Conservation (phyloP, 257 asterid species). For the Asclepias syriaca region DNA sequence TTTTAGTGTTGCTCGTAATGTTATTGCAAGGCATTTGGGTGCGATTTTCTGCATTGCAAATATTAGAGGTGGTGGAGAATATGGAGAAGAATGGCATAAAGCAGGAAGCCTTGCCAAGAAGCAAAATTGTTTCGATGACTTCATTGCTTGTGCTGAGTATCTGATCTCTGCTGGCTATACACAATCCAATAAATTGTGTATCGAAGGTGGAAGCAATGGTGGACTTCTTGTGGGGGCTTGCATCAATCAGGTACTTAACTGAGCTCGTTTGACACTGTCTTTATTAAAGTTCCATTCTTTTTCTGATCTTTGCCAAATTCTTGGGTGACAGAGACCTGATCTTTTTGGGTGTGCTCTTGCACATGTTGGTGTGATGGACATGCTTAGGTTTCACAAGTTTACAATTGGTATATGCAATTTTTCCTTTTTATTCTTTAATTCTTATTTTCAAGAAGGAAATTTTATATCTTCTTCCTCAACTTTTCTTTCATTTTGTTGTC, state of each 20-base stretch:
- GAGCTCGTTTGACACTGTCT: not conserved
- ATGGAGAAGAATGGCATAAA: constrained; percentile 99
- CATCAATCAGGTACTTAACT: constrained; percentile 65
- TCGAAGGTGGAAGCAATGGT: constrained; percentile 98
- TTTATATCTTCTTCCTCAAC: not conserved
- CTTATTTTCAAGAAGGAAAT: constrained; percentile 6
- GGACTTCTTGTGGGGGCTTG: constrained; percentile 96
- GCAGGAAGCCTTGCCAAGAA: constrained; percentile 76
- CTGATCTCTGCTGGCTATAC: constrained; percentile 85
- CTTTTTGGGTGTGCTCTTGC: constrained; percentile 96
- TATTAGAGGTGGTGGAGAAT: constrained; percentile 98
- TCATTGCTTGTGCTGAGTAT: constrained; percentile 73
- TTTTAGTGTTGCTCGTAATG: constrained; percentile 54
- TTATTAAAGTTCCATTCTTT: not conserved
- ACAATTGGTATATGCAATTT: constrained; percentile 63
- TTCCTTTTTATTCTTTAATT: not conserved
- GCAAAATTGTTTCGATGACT: constrained; percentile 91
- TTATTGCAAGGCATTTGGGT: constrained; percentile 64
- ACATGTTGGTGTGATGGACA: constrained; percentile 99
- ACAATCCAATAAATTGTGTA: constrained; percentile 71
- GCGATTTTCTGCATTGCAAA: constrained; percentile 71
- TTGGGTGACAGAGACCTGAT: constrained; percentile 79
- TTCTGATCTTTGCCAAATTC: constrained; percentile 4
- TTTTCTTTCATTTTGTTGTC: not conserved
- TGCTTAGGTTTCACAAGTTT: constrained; percentile 96